Evolutionary conservation across 306 rosid genomes (phyloP).

Genomic region (Begonia masoniana): DNA sequence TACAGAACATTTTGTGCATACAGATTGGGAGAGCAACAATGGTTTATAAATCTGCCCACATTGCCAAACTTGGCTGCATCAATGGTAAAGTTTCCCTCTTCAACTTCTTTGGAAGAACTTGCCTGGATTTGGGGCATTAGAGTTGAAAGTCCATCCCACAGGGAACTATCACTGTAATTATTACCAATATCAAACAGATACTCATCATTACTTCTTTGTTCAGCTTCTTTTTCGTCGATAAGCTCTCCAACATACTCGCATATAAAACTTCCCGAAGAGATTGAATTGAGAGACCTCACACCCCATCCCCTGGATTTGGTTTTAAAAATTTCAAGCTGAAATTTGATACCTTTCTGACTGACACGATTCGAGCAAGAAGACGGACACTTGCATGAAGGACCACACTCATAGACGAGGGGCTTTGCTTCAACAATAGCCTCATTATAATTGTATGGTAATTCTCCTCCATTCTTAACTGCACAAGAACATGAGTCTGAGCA

Average conservation of each 20-base stretch:
- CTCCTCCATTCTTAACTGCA: constrained; percentile 68
- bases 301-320: constrained; percentile 87
- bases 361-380: constrained; percentile 72
- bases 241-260: constrained; percentile 92
- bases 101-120: constrained; percentile 32
- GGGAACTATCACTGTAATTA: constrained; percentile 33
- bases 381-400: constrained; percentile 72
- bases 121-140: constrained; percentile 41
- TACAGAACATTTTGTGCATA: constrained; percentile 80
- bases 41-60: constrained; percentile 86
- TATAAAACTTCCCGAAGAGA: constrained; percentile 83
- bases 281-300: constrained; percentile 79
- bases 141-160: constrained; percentile 62
- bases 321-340: constrained; percentile 82
- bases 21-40: constrained; percentile 88
- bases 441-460: constrained; percentile 65
- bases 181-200: constrained; percentile 87
- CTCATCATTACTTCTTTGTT: constrained; percentile 71
- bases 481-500: constrained; percentile 84
- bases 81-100: constrained; percentile 60
- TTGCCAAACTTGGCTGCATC: constrained; percentile 75
- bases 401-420: constrained; percentile 81
- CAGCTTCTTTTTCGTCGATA: constrained; percentile 81
- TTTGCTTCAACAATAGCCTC: constrained; percentile 80
- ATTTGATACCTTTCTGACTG: constrained; percentile 64